Evolutionary conservation across 2,329 filamentous ascomycete species (phyloP).

Genomic region (Paecilomyces variotii): DNA sequence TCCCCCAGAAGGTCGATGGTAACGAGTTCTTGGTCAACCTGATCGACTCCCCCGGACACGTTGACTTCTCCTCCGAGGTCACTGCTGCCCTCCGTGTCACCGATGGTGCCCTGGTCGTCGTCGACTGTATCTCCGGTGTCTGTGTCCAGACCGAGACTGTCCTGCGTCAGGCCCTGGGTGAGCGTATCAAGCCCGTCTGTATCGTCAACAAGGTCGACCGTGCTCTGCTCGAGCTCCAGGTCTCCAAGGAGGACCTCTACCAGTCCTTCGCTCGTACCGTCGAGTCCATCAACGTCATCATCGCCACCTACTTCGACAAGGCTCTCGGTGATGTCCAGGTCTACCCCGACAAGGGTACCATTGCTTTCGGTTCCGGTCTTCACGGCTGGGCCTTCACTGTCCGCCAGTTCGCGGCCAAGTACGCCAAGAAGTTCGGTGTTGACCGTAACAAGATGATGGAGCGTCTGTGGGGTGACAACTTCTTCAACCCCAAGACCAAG

Average conservation of each 20-base stretch:
- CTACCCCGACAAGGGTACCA: constrained; percentile 93
- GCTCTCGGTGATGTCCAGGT: constrained; percentile 95
- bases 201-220: constrained; percentile 99
- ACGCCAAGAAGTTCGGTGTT: constrained; percentile 99
- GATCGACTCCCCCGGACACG: constrained; percentile 99
- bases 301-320: constrained; percentile 98
- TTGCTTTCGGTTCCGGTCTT: constrained; percentile 98
- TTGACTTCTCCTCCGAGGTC: constrained; percentile 99
- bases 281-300: constrained; percentile 99
- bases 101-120: constrained; percentile 97
- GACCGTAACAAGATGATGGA: constrained; percentile 99
- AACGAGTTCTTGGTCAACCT: constrained; percentile 99
- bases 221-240: constrained; percentile 97
- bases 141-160: constrained; percentile 99
- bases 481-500: constrained; percentile 99
- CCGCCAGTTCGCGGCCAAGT: constrained; percentile 90
- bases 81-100: constrained; percentile 99
- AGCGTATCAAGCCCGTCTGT: constrained; percentile 99
- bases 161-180: constrained; percentile 94
- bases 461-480: constrained; percentile 99
- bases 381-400: constrained; percentile 99
- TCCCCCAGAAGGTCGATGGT: constrained; percentile 78
- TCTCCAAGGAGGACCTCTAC: constrained; percentile 98
- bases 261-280: constrained; percentile 99
- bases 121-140: constrained; percentile 99